A percentile compares a stretch with the other conserved stretches of the same genome.
Evolutionary conservation across 306 rosid genomes (phyloP).

Genomic region (Acmispon strigosus): DNA sequence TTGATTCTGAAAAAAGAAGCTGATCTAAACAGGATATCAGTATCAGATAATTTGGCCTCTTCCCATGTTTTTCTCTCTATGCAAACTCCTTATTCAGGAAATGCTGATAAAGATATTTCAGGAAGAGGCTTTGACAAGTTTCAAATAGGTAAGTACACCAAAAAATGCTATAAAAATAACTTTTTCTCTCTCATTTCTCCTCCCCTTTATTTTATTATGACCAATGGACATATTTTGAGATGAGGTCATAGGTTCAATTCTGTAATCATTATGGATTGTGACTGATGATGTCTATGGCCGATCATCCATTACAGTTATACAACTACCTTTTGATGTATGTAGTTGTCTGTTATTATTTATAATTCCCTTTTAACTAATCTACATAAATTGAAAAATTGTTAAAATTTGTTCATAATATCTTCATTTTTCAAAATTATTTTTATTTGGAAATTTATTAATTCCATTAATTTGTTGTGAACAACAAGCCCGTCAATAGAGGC

Average conservation of each 20-base stretch:
- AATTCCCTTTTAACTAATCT: too few species aligned
- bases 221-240: not conserved
- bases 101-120: not conserved
- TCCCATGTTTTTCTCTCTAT: not conserved
- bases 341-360: too few species aligned
- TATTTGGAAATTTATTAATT: too few species aligned
- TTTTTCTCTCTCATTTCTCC: not conserved
- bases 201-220: not conserved
- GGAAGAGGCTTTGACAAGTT: not conserved
- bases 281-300: not conserved
- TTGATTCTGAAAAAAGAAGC: too few species aligned
- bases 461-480: too few species aligned
- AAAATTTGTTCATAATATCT: too few species aligned
- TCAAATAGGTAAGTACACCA: not conserved
- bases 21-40: too few species aligned
- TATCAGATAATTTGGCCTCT: slow-evolving; percentile 8
- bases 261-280: not conserved
- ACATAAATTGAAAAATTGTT: too few species aligned
- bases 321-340: not conserved
- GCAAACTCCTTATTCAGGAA: not conserved
- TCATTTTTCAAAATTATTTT: too few species aligned
- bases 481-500: too few species aligned
- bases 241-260: too few species aligned
- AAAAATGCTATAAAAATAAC: not conserved
- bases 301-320: not conserved